Percentiles rank a stretch among this genome's conserved stretches.
phyloP scores from a whole-genome alignment of 805 yeast species.

The Metschnikowia peoriensis region DNA sequence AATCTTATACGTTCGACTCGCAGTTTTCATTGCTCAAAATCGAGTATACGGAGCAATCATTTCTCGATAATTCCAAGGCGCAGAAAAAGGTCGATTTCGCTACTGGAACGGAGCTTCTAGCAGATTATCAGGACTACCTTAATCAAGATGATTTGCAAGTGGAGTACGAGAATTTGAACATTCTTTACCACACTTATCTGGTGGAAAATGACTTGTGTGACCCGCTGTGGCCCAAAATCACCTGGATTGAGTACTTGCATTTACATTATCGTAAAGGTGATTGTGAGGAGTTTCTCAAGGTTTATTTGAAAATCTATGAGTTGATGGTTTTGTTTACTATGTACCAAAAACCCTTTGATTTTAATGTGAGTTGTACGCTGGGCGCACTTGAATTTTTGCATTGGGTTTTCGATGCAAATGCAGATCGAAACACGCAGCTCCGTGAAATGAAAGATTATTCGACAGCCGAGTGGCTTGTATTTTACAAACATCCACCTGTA shows the following conservation, averaged over 20 bases:
- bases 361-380: neutral
- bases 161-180: slow-evolving; percentile 23
- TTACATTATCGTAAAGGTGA: slow-evolving; percentile 27
- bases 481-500: slow-evolving; percentile 22
- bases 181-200: slow-evolving; percentile 27
- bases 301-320: slow-evolving; percentile 36
- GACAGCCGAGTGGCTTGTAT: slow-evolving; percentile 33
- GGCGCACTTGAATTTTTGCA: slow-evolving; percentile 1
- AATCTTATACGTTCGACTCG: slow-evolving; percentile 19
- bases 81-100: slow-evolving; percentile 6
- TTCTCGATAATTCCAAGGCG: slow-evolving; percentile 18
- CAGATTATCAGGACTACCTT: slow-evolving; percentile 25
- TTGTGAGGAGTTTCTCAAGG: slow-evolving; percentile 24
- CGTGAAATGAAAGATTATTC: slow-evolving; percentile 30
- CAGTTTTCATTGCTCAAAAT: slow-evolving; percentile 30
- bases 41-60: slow-evolving; percentile 34
- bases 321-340: slow-evolving; percentile 18
- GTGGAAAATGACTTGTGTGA: slow-evolving; percentile 29
- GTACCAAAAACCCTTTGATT: neutral
- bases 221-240: slow-evolving; percentile 35
- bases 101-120: slow-evolving; percentile 24
- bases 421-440: neutral
- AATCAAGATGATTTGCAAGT: slow-evolving; percentile 10
- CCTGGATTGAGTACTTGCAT: slow-evolving; percentile 38
- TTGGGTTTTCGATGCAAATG: neutral